Evolutionary conservation across 2,329 filamentous ascomycete species (phyloP).

Genomic region (Cladobotryum protrusum): DNA sequence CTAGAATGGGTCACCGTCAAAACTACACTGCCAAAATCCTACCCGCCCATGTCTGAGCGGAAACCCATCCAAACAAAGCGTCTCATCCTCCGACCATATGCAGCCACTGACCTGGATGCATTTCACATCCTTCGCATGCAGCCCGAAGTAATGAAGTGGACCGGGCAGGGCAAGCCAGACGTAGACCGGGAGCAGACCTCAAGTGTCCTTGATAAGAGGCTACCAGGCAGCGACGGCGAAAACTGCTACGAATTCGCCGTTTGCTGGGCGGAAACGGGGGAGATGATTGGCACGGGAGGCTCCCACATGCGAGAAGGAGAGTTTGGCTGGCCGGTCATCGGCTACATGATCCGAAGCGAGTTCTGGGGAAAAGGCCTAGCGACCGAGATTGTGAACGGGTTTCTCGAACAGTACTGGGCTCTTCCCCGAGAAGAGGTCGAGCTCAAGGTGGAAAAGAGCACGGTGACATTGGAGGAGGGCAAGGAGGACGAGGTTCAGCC

Average conservation of each 20-base stretch:
- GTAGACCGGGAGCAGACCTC: slow-evolving; percentile 37
- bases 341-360: slow-evolving; percentile 50
- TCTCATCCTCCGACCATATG: slow-evolving; percentile 48
- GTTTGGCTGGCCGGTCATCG: slow-evolving; percentile 51
- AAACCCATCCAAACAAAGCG: slow-evolving; percentile 43
- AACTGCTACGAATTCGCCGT: slow-evolving; percentile 53
- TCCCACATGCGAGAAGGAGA: slow-evolving; percentile 28
- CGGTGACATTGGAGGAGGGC: slow-evolving; percentile 24
- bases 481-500: slow-evolving; percentile 19
- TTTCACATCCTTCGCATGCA: slow-evolving; percentile 49
- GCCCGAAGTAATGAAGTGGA: slow-evolving; percentile 58
- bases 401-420: slow-evolving; percentile 40
- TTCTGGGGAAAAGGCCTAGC: slow-evolving; percentile 52
- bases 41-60: slow-evolving; percentile 35
- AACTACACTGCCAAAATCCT: slow-evolving; percentile 40
- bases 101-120: slow-evolving; percentile 42
- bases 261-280: slow-evolving; percentile 37
- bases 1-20: slow-evolving; percentile 36
- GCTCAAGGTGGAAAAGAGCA: slow-evolving; percentile 36
- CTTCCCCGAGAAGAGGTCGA: slow-evolving; percentile 41
- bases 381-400: slow-evolving; percentile 48
- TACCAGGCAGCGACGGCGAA: slow-evolving; percentile 40
- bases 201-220: slow-evolving; percentile 30
- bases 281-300: slow-evolving; percentile 47
- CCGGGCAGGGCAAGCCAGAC: slow-evolving; percentile 37